Evolutionary conservation across 2,329 filamentous ascomycete species (phyloP), one percentile per base, ranked within the genome.

Genomic region (Davidsoniella neocaledoniae): DNA sequence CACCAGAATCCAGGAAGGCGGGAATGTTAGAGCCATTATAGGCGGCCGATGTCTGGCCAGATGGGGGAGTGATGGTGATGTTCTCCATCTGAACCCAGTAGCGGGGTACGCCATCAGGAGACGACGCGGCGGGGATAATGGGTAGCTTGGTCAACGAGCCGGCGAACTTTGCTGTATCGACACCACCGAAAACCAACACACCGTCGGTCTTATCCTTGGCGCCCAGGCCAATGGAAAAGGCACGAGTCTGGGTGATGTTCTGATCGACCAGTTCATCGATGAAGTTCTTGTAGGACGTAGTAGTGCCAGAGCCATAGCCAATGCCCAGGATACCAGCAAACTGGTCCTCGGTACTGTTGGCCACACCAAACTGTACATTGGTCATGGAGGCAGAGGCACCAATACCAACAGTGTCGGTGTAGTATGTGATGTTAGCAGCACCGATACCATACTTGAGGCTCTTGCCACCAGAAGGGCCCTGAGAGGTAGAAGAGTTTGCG

Each of bases 1-100:
- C 79, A 5, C 82, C 82, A 23, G 77, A 82, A 63, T 86, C 82
- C 41, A 86, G 70, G 48, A 86, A 77, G 9, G 82, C 79, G 10
- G 76, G 68, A 56, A 70, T 64, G 14, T 56, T 56, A 42, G 64
- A 64, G 57, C 62, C 62, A 38, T 58, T 48, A 55, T 69, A 70
- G 17, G 48, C 53, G 43, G 54, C 42, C 3, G 55, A 52, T 57
- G 56, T 41, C 58, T 61, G 29, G 55, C 57, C 43, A 48, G 56
- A 64, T 2, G 67, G 64, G 3, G 66, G 60, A 2, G 64, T 66
- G 23, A 72, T 60, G 1, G 62, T 58, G 50, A 76, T 58, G 21
- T 64, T 66, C 9, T 66, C 55, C 65, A 76, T 66, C 48, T 63
- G 57, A 14, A 75, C 61, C 72, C 72, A 75, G 62, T 73, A 76